Percentiles rank a stretch among this genome's conserved stretches.
Evolutionary conservation across 179 eudicot genomes (phyloP).

Genomic region (Camellia oleifera): DNA sequence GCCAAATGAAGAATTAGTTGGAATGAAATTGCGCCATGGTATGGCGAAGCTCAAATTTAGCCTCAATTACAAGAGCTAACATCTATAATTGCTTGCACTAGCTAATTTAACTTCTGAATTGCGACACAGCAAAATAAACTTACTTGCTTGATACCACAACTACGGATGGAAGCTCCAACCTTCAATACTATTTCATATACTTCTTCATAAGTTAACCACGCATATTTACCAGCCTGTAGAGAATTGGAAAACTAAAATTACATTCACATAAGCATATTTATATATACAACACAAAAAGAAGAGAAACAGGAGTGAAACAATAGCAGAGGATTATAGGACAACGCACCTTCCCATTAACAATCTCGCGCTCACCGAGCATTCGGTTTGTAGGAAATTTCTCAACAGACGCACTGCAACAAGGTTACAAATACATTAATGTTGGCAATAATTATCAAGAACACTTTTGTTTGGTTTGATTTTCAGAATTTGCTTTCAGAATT

Average conservation of each 20-base stretch:
- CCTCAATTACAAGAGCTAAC: not conserved
- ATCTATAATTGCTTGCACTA: not conserved
- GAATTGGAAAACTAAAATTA: not conserved
- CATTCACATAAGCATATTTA: not conserved
- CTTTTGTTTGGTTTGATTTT: no score
- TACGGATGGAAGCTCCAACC: conserved; percentile 75
- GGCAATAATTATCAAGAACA: not conserved
- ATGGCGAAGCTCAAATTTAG: not conserved
- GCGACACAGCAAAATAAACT: conserved; percentile 11
- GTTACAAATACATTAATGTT: not conserved
- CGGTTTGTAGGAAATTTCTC: conserved; percentile 63
- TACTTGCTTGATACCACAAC: conserved; percentile 65
- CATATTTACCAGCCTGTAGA: conserved; percentile 59
- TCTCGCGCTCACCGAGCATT: conserved; percentile 76
- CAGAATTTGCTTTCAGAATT: no score
- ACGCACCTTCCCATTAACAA: conserved; percentile 55
- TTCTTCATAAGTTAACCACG: conserved; percentile 76
- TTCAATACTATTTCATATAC: conserved; percentile 60
- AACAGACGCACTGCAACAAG: conserved; percentile 53
- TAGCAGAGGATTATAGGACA: not conserved
- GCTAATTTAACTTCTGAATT: not conserved
- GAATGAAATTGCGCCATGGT: not conserved
- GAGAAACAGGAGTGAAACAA: conserved; percentile 1
- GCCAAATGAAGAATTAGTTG: not conserved
- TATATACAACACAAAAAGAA: not conserved